phyloP scores from a whole-genome alignment of 2,329 filamentous ascomycete species.

The Shiraia sp. region DNA sequence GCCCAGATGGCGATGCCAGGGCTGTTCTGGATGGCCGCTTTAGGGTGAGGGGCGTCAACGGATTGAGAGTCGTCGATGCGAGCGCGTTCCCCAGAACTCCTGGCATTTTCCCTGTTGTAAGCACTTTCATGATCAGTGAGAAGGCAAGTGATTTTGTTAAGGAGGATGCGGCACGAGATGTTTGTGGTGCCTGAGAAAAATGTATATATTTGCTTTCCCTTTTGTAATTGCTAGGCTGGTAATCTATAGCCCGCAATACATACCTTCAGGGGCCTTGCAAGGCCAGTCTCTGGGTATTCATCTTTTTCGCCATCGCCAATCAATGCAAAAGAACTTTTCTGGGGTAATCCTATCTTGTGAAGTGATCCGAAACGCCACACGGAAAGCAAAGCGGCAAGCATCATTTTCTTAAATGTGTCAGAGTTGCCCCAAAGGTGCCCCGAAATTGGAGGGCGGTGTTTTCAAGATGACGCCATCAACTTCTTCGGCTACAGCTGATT shows the following conservation, averaged over 20 bases:
- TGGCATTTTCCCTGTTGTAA: slow-evolving; percentile 56
- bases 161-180: slow-evolving; percentile 12
- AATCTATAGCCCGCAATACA: slow-evolving; percentile 22
- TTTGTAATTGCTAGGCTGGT: slow-evolving; percentile 16
- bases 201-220: slow-evolving; percentile 2
- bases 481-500: slow-evolving; percentile 21
- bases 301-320: slow-evolving; percentile 1
- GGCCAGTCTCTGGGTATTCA: slow-evolving; percentile 14
- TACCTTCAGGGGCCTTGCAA: slow-evolving; percentile 6
- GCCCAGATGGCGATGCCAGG: slow-evolving; percentile 56
- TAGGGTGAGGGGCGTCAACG: slow-evolving; percentile 58
- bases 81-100: slow-evolving; percentile 51
- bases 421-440: slow-evolving; percentile 34
- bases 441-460: slow-evolving; percentile 41
- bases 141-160: slow-evolving; percentile 18
- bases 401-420: neutral
- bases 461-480: slow-evolving; percentile 43
- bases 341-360: neutral
- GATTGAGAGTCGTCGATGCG: slow-evolving; percentile 65
- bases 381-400: neutral
- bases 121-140: slow-evolving; percentile 47
- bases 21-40: slow-evolving; percentile 63
- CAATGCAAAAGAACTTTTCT: neutral
- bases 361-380: neutral
- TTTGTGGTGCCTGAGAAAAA: neutral